Evolutionary conservation across 768 basidiomycete genomes (phyloP).

Genomic region (Naematelia aurantialba): DNA sequence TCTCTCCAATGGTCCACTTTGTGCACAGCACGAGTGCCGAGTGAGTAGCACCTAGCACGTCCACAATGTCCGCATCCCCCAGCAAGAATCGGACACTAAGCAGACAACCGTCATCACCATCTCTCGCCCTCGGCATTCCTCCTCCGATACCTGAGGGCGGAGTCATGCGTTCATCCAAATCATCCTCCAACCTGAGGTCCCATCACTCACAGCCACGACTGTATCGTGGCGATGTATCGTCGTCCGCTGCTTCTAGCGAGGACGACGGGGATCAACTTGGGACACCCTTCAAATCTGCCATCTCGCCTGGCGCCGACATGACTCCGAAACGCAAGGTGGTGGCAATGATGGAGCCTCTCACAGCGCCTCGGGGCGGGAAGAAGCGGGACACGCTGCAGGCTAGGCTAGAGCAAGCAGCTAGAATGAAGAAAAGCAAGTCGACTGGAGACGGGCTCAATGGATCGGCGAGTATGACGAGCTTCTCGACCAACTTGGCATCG

Average conservation of each 20-base stretch:
- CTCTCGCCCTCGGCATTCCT: slow-evolving; percentile 37
- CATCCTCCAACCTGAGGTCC: slow-evolving; percentile 20
- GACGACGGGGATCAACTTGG: slow-evolving; percentile 11
- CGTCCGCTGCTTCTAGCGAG: slow-evolving; percentile 31
- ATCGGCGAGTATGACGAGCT: not conserved
- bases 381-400: slow-evolving; percentile 29
- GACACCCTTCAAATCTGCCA: not conserved
- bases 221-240: slow-evolving; percentile 42
- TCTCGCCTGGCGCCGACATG: slow-evolving; percentile 13
- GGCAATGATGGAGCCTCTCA: slow-evolving; percentile 22
- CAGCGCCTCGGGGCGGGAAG: slow-evolving; percentile 11
- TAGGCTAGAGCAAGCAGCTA: slow-evolving; percentile 28
- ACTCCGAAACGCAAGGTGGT: slow-evolving; percentile 39
- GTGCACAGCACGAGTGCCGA: no score
- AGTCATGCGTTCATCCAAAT: slow-evolving; percentile 34
- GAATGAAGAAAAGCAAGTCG: slow-evolving; percentile 25
- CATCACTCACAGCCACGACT: slow-evolving; percentile 20
- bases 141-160: slow-evolving; percentile 33
- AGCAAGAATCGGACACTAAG: slow-evolving; percentile 25
- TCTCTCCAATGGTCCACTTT: no score
- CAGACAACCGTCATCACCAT: slow-evolving; percentile 35
- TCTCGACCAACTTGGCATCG: slow-evolving; percentile 1
- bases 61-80: not conserved
- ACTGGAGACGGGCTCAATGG: slow-evolving; percentile 16
- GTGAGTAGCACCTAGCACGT: no score